Evolutionary conservation across 768 basidiomycete species (phyloP), one percentile per base, ranked within the genome.

Genomic region (Hemileccinum rubropunctum): DNA sequence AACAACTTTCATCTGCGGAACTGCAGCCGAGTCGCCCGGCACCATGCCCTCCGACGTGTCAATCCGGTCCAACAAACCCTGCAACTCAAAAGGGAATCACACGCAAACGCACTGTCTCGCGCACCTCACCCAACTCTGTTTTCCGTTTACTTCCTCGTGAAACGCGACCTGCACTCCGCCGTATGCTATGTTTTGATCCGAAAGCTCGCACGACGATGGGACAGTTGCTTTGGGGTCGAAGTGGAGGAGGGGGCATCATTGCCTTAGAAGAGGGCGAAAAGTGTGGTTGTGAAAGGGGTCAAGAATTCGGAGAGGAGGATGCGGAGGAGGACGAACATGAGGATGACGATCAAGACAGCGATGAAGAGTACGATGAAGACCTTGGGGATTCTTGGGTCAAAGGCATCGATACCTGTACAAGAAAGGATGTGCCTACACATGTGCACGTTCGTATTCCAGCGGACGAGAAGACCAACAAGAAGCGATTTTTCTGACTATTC

Each of bases 101-200:
- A 3, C 66, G 65, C 23, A 53, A 57, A 39, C 67, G 66, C 12
- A 18, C 58, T 0, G 34, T 35, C 6, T 69, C 68, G 12, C 27
- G 39, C 21, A 63, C 67, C 4, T 68, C 68, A 3, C 67, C 66
- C 23, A 95, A 98, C 66, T 94, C 92, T 8, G 97, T 99, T 62
- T 98, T 99, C 77, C 84, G 95, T 17, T 77, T 98, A 10, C 78
- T 99, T 20, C 97, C 97, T 2, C 86, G 97, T 47, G 95, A 99
- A 71, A 84, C 92, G 13, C 82, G 97, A 35, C 79, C 86, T 7
- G 91, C 89, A 13, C 78, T 99, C 52, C 88, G 92, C 51, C 82
- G 94, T 47, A 99, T 99, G 97, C 76, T 99, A 58, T 86, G 83
- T 59, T 81, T 98, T 42, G 95, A 98, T 63, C 91, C 95, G 4